A percentile compares a stretch with the other conserved stretches of the same genome.
Conservation (phyloP, 1,139 yeast genomes). For the Cylindricascospora bacillispora region DNA sequence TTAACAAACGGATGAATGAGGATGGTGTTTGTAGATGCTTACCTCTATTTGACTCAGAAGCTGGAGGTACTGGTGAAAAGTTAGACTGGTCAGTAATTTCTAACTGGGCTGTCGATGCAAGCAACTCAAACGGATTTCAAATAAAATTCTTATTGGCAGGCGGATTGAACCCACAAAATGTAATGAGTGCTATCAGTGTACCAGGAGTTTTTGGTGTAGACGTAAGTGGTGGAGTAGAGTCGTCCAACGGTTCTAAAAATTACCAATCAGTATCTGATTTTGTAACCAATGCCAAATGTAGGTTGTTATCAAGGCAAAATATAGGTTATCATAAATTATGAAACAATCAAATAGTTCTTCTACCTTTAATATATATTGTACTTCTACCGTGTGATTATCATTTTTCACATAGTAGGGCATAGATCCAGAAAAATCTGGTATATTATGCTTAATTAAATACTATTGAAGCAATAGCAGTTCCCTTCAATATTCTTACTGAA, state of each 20-base stretch:
- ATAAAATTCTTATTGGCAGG: slow-evolving; percentile 72
- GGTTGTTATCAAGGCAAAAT: neutral
- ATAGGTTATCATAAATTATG: neutral
- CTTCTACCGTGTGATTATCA: no score
- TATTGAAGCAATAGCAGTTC: no score
- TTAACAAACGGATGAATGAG: slow-evolving; percentile 5
- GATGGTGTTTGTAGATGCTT: slow-evolving; percentile 34
- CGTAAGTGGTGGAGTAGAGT: slow-evolving; percentile 90
- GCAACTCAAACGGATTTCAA: slow-evolving; percentile 13
- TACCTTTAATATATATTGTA: no score
- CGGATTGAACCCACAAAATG: slow-evolving; percentile 70
- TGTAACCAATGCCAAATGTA: slow-evolving; percentile 36
- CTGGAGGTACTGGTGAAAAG: slow-evolving; percentile 79
- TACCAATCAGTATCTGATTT: slow-evolving; percentile 44
- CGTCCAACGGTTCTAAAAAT: slow-evolving; percentile 58
- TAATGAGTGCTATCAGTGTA: slow-evolving; percentile 35
- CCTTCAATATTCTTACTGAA: no score
- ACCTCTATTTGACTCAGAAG: slow-evolving; percentile 72
- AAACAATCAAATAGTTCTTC: neutral
- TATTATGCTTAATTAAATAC: no score
- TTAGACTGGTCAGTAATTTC: slow-evolving; percentile 57
- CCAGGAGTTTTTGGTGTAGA: slow-evolving; percentile 72
- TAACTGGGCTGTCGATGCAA: slow-evolving; percentile 24
- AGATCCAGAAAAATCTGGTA: no score
- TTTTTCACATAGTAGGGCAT: neutral